Conservation (phyloP, 2,329 filamentous ascomycete species). For the Colletotrichum zoysiae region DNA sequence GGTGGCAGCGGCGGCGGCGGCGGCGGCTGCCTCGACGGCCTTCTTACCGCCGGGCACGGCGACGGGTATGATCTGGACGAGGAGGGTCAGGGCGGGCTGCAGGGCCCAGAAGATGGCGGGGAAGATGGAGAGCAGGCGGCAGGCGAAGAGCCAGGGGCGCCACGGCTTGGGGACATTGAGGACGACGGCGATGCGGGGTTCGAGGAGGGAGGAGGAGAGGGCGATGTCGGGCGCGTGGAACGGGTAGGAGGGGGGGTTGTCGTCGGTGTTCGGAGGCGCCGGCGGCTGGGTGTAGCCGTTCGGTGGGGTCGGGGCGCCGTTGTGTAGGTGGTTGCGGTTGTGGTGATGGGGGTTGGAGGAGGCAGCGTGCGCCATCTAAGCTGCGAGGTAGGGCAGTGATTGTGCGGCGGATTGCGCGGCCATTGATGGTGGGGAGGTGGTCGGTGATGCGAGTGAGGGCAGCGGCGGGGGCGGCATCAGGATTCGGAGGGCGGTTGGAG, state of each 20-base stretch:
- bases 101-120: slow-evolving; percentile 80
- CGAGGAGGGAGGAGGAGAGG: slow-evolving; percentile 63
- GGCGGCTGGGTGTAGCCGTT: slow-evolving; percentile 15
- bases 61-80: slow-evolving; percentile 70
- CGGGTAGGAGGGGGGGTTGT: slow-evolving; percentile 18
- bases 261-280: neutral
- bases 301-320: slow-evolving; percentile 5
- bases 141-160: slow-evolving; percentile 79
- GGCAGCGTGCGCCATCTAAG: slow-evolving; percentile 34
- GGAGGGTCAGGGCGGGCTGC: slow-evolving; percentile 75
- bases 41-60: slow-evolving; percentile 44
- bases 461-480: slow-evolving; percentile 18
- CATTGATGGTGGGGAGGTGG: slow-evolving; percentile 26
- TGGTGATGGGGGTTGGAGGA: slow-evolving; percentile 2
- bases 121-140: slow-evolving; percentile 77
- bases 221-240: slow-evolving; percentile 34
- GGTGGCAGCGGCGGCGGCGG: slow-evolving; percentile 10
- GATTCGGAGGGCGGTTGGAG: neutral
- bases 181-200: slow-evolving; percentile 83
- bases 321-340: neutral
- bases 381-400: slow-evolving; percentile 16
- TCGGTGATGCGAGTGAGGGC: neutral
- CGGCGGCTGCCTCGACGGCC: slow-evolving; percentile 27
- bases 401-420: slow-evolving; percentile 31
- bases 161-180: slow-evolving; percentile 79